phyloP scores from a whole-genome alignment of 23 red algal species.

The Rhodosorus marinus region DNA sequence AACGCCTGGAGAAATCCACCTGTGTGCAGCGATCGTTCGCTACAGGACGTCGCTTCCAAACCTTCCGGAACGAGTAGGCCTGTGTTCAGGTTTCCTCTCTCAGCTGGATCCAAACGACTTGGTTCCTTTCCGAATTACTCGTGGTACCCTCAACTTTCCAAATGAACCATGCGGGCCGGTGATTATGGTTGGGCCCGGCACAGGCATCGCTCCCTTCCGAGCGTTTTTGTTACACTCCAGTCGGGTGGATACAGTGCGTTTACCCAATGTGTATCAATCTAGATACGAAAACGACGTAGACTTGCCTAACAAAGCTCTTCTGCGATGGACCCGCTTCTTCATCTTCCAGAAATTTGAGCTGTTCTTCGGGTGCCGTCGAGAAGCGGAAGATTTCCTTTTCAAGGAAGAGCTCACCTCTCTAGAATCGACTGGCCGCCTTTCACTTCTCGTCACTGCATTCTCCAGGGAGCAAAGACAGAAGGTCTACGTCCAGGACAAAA shows the following conservation, averaged over 20 bases:
- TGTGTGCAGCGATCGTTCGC: constrained; percentile 46
- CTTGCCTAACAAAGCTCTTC: neutral
- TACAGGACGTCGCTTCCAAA: constrained; percentile 22
- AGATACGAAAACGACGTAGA: neutral
- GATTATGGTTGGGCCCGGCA: constrained; percentile 64
- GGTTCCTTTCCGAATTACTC: constrained; percentile 32
- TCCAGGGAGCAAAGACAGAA: constrained; percentile 28
- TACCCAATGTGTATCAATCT: neutral
- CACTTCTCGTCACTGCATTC: constrained; percentile 25
- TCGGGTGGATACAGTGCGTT: neutral
- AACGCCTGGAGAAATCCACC: constrained; percentile 6
- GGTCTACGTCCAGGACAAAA: constrained; percentile 48
- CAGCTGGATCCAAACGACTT: constrained; percentile 9
- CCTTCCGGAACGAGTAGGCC: constrained; percentile 23
- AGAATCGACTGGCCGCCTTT: constrained; percentile 1
- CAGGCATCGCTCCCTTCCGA: constrained; percentile 76
- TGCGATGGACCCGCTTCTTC: neutral
- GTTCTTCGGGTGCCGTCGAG: constrained; percentile 59
- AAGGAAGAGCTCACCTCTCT: constrained; percentile 17
- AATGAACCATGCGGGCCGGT: neutral
- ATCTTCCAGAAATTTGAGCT: too few species aligned
- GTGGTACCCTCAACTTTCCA: constrained; percentile 21
- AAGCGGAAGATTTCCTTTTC: constrained; percentile 43
- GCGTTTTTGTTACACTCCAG: constrained; percentile 11
- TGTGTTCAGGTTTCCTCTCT: constrained; percentile 38